Conservation (phyloP, 2,329 filamentous ascomycete species). For the Fusarium sarcochroum region DNA sequence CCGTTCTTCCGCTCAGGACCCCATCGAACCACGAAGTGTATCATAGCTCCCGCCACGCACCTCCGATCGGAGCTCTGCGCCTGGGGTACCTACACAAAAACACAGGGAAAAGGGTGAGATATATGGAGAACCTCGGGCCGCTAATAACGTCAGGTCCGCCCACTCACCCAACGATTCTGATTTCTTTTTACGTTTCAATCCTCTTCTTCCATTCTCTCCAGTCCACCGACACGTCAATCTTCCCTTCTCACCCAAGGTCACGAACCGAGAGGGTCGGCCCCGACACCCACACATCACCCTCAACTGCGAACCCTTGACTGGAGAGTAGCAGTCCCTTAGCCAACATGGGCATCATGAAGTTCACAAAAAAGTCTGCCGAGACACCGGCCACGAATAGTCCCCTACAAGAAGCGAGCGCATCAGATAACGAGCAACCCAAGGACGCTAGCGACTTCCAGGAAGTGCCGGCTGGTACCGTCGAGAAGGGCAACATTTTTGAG, state of each 20-base stretch:
- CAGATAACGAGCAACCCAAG: conserved; percentile 35
- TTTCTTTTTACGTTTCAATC: conserved; percentile 15
- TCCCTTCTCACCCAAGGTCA: not conserved
- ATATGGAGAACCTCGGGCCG: conserved; percentile 37
- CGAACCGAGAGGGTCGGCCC: not conserved
- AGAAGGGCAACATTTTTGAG: conserved; percentile 45
- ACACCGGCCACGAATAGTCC: conserved; percentile 4
- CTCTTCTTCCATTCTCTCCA: not conserved
- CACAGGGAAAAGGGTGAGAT: conserved; percentile 30
- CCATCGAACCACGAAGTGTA: conserved; percentile 29
- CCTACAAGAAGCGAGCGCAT: conserved; percentile 25
- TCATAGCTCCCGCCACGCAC: conserved; percentile 35
- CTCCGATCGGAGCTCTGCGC: conserved; percentile 40
- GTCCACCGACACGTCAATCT: not conserved
- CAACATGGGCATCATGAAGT: conserved; percentile 38
- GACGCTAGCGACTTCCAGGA: conserved; percentile 34
- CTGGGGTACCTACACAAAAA: conserved; percentile 25
- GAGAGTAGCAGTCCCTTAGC: not conserved
- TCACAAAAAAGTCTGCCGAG: conserved; percentile 23
- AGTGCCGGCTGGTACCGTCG: conserved; percentile 27
- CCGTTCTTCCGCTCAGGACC: conserved; percentile 4
- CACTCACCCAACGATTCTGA: conserved; percentile 3
- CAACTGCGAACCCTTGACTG: not conserved
- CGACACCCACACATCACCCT: not conserved
- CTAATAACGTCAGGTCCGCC: conserved; percentile 35